These are phyloP conservation scores for Dendrobium catenatum DNA, from an alignment of 106 monocot genomes.

Conservation along the genomic window DNA sequence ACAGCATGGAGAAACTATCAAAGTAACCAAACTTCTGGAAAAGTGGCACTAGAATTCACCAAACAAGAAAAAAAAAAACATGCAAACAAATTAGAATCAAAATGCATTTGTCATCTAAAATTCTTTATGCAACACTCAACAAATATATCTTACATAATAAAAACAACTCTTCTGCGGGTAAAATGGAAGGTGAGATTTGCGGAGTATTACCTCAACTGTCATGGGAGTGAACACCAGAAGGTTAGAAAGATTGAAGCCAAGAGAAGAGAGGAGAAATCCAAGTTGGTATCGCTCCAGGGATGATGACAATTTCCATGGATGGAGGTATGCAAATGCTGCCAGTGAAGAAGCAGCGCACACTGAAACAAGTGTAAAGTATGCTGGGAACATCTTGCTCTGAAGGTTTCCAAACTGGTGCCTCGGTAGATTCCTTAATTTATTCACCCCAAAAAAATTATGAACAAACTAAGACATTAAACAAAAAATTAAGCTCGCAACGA, in stretches of 20 bases:
- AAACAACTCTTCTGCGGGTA: background rate
- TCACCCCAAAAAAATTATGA: background rate
- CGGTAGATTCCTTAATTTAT: constrained; percentile 60
- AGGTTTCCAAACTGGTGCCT: constrained; percentile 93
- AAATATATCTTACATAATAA: background rate
- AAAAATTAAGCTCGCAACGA: background rate
- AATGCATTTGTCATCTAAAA: background rate
- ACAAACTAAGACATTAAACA: background rate
- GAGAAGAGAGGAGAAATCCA: constrained; percentile 70
- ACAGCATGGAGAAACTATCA: background rate
- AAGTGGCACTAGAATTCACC: background rate
- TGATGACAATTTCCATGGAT: constrained; percentile 77
- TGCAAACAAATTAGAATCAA: background rate
- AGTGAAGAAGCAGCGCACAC: constrained; percentile 49
- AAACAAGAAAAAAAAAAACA: background rate
- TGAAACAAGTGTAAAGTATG: constrained; percentile 63
- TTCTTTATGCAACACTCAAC: background rate
- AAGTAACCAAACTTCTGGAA: background rate
- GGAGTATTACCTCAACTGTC: constrained; percentile 72
- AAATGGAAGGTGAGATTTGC: background rate
- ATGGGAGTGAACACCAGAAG: constrained; percentile 93
- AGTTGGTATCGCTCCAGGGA: constrained; percentile 73
- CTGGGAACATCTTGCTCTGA: constrained; percentile 96
- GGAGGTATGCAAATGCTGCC: constrained; percentile 78
- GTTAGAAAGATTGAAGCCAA: constrained; percentile 84